Conservation (phyloP, 352 stramenopile genomes). For the Phytophthora pinifolia region DNA sequence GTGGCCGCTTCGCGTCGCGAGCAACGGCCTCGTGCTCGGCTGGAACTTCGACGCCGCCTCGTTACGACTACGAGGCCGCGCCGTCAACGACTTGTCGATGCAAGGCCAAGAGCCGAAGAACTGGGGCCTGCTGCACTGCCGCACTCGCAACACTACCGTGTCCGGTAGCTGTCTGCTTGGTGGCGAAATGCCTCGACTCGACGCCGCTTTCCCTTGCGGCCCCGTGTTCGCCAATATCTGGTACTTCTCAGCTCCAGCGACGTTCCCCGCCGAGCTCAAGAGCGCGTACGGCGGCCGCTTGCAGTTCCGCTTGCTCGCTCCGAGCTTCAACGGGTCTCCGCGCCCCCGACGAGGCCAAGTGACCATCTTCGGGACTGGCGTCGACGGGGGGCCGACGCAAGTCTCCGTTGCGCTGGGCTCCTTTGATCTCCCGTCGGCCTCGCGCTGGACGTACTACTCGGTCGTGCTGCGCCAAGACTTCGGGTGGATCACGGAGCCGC, state of each 20-base stretch:
- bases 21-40: conserved; percentile 56
- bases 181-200: conserved; percentile 42
- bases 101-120: conserved; percentile 50
- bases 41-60: conserved; percentile 61
- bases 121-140: conserved; percentile 39
- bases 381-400: conserved; percentile 16
- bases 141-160: not conserved
- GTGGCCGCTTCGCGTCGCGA: conserved; percentile 54
- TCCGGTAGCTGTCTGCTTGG: conserved; percentile 28
- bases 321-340: conserved; percentile 65
- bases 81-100: conserved; percentile 54
- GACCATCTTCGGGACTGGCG: conserved; percentile 37
- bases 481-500: conserved; percentile 65
- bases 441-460: conserved; percentile 65
- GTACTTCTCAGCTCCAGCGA: conserved; percentile 50
- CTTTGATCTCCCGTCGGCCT: conserved; percentile 45
- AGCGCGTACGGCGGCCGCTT: conserved; percentile 59
- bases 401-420: conserved; percentile 53
- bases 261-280: conserved; percentile 36
- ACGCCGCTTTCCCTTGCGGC: conserved; percentile 56
- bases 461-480: conserved; percentile 75
- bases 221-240: conserved; percentile 71
- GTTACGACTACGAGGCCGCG: conserved; percentile 20
- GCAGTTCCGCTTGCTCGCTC: conserved; percentile 67
- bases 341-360: conserved; percentile 56